Percentiles rank a stretch among this genome's conserved stretches.
Evolutionary conservation across 2,329 filamentous ascomycete genomes (phyloP).

Genomic region (Bipolaris zeicola): DNA sequence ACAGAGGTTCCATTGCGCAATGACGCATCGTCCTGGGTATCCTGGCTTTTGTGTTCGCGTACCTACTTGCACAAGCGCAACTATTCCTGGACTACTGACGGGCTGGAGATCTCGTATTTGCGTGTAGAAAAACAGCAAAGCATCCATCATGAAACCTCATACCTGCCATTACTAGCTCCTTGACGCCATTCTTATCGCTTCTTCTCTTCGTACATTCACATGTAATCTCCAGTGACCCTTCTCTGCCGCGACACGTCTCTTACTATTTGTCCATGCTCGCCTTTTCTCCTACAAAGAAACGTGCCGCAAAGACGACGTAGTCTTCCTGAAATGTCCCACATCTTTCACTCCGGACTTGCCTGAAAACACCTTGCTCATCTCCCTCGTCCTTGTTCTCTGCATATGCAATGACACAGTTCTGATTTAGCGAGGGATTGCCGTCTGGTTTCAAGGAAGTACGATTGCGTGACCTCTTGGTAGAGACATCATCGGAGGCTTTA

Average conservation of each 20-base stretch:
- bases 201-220: not conserved
- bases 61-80: not conserved
- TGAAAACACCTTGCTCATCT: constrained; percentile 33
- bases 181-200: not conserved
- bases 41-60: not conserved
- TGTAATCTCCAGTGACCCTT: not conserved
- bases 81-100: not conserved
- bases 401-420: constrained; percentile 44
- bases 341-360: constrained; percentile 49
- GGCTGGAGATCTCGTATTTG: too few relatives aligned
- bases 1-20: not conserved
- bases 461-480: constrained; percentile 10
- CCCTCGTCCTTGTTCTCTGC: constrained; percentile 30
- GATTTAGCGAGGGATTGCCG: constrained; percentile 37
- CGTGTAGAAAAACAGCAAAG: too few relatives aligned
- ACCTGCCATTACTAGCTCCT: too few relatives aligned
- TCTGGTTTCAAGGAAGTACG: constrained; percentile 31
- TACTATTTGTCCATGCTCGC: not conserved
- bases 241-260: not conserved
- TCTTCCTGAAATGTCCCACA: constrained; percentile 50
- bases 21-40: not conserved
- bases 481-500: constrained; percentile 3
- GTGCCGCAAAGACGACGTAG: constrained; percentile 49
- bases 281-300: constrained; percentile 45
- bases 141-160: too few relatives aligned